Base-by-base conservation (phyloP, 306 rosid species). In the Alnus glutinosa region DNA sequence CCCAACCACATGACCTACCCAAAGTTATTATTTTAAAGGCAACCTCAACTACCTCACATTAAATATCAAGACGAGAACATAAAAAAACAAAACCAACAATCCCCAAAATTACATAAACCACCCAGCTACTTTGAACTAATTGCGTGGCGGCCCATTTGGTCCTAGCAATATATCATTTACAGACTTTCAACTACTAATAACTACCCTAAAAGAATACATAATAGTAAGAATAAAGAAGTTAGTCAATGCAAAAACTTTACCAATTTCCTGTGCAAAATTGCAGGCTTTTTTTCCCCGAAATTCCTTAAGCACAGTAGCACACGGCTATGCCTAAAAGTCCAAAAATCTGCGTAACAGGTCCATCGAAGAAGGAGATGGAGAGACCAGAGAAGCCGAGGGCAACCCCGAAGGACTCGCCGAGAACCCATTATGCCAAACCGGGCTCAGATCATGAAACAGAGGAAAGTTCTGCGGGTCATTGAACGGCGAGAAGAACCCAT, bases 361-460 rank as follows among this genome's bases (percentile, higher is more conserved):
- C 57, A 84, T 75, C 3, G 99, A 90, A 14, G 94, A 89, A 23
- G 93, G 88, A 36, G 89, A 80, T 66, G 99, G 96, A 73, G 99
- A 95, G 57, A 82, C 61, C 71, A 91, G 37, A 62, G 90, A 79
- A 69, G 91, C 81, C 0, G 97, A 81, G 28, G 92, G 74, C 36
- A 92, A 82, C 70, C 91, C 89, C 47, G 98, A 88, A 12, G 99
- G 99, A 68, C 99, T 95, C 1, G 76, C 70, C 64, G 59, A 28
- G 85, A 91, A 93, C 82, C 42, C 80, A 70, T 52, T 78, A 2
- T 59, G 79, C 95, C 91, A 91, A 71, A 76, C 77, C 30, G 94
- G 90, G 48, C 92, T 91, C 70, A 86, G 19, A 19, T 92, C 97
- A 1, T 85, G 73, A 64, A 77, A 62, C 30, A 78, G 75, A 59